A percentile compares a stretch with the other conserved stretches of the same genome.
These are phyloP conservation scores for Friedmanniomyces endolithicus DNA, from an alignment of 495 filamentous ascomycete genomes.

Conservation along the genomic window DNA sequence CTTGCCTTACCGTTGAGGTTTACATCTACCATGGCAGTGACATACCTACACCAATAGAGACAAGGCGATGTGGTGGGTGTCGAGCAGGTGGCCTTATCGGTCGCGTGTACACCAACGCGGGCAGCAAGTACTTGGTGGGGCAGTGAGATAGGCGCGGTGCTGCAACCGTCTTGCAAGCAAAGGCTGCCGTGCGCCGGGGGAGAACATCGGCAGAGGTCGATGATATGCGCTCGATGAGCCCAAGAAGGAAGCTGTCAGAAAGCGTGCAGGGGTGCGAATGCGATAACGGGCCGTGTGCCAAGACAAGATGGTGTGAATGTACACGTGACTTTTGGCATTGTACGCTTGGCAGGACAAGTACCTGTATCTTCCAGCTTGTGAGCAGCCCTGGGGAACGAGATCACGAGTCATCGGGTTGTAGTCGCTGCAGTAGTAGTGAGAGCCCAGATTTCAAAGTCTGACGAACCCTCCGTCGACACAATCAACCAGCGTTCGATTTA, in stretches of 20 bases:
- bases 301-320: neutral
- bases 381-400: no score
- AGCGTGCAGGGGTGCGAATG: neutral
- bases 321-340: neutral
- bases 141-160: no score
- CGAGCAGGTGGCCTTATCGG: neutral
- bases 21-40: neutral
- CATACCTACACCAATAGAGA: neutral
- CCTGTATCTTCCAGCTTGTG: no score
- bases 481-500: no score
- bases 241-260: neutral
- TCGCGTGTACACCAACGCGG: neutral
- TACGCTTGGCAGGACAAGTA: no score
- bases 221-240: neutral
- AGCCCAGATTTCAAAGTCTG: no score
- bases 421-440: no score
- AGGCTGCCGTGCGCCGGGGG: neutral
- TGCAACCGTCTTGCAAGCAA: neutral
- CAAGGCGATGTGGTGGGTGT: neutral
- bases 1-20: neutral
- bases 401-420: no score
- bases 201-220: neutral
- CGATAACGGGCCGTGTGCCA: neutral
- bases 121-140: neutral
- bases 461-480: no score